Evolutionary conservation across 495 filamentous ascomycete genomes (phyloP).

Genomic region (Penicillium manginii): DNA sequence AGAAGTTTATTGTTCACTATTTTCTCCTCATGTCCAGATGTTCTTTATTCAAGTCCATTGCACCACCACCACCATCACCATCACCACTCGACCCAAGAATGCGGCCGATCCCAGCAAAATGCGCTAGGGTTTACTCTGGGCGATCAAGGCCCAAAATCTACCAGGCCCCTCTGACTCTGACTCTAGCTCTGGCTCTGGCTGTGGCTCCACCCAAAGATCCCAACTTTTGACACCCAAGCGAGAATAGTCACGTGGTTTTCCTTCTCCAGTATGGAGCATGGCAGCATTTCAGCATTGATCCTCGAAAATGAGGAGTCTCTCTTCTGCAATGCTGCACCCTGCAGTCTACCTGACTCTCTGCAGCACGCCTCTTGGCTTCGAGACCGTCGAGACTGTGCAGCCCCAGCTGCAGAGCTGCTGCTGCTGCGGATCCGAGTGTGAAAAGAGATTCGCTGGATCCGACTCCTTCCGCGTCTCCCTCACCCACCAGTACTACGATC

Average conservation of each 20-base stretch:
- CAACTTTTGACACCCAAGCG: conserved; percentile 3
- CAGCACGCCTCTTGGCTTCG: conserved; percentile 2
- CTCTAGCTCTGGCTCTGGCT: too few relatives aligned
- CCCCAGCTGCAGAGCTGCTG: too few relatives aligned
- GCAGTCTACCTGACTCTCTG: not conserved
- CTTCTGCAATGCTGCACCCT: not conserved
- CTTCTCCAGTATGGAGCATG: not conserved
- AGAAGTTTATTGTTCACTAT: not conserved
- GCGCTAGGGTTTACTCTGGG: conserved; percentile 2
- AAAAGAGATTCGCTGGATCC: conserved; percentile 19
- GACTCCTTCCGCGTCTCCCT: conserved; percentile 29
- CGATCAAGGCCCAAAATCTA: conserved; percentile 3
- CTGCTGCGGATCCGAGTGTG: not conserved
- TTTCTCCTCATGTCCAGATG: not conserved
- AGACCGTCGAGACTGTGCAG: not conserved
- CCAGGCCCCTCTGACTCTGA: not conserved
- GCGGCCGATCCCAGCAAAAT: conserved; percentile 1
- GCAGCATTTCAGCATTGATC: not conserved
- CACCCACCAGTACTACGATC: conserved; percentile 17
- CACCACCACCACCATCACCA: not conserved
- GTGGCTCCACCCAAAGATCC: not conserved
- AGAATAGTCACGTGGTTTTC: not conserved
- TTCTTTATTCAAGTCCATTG: too few relatives aligned
- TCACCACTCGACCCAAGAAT: not conserved
- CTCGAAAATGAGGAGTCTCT: not conserved